Evolutionary conservation across 2,329 filamentous ascomycete genomes (phyloP).

Genomic region (Neonectria neomacrospora): DNA sequence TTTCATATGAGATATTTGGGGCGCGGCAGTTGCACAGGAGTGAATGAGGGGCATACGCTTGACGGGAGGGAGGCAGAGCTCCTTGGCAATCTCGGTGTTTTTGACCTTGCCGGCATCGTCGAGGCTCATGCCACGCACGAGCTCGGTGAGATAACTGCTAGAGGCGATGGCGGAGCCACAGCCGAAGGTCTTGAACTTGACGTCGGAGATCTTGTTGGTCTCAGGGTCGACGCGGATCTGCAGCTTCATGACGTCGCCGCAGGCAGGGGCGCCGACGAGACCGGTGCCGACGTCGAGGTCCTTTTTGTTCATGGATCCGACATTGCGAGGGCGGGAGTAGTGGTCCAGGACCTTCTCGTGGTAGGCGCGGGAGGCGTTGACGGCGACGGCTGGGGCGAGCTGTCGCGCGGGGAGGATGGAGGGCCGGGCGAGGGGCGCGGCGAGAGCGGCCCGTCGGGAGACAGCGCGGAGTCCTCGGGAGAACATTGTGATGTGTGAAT

Average conservation of each 20-base stretch:
- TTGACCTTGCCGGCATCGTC: conserved; percentile 93
- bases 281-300: conserved; percentile 89
- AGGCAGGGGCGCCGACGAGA: conserved; percentile 88
- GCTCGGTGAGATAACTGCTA: conserved; percentile 92
- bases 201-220: conserved; percentile 89
- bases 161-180: conserved; percentile 95
- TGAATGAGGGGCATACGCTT: conserved; percentile 71
- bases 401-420: conserved; percentile 54
- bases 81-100: conserved; percentile 98
- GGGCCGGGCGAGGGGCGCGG: conserved; percentile 52
- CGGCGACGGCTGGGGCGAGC: conserved; percentile 53
- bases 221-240: conserved; percentile 87
- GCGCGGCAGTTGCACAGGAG: conserved; percentile 10
- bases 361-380: conserved; percentile 58
- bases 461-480: conserved; percentile 58
- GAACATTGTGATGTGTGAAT: conserved; percentile 53
- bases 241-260: conserved; percentile 89
- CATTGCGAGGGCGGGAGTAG: conserved; percentile 65
- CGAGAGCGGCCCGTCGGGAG: conserved; percentile 57
- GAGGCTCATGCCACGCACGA: conserved; percentile 93
- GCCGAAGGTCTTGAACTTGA: conserved; percentile 98
- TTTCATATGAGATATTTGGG: conserved; percentile 16
- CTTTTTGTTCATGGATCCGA: conserved; percentile 73
- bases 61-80: conserved; percentile 88
- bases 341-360: conserved; percentile 65